Conservation (phyloP, 805 yeast species). For the Wickerhamiella bombiphila region DNA sequence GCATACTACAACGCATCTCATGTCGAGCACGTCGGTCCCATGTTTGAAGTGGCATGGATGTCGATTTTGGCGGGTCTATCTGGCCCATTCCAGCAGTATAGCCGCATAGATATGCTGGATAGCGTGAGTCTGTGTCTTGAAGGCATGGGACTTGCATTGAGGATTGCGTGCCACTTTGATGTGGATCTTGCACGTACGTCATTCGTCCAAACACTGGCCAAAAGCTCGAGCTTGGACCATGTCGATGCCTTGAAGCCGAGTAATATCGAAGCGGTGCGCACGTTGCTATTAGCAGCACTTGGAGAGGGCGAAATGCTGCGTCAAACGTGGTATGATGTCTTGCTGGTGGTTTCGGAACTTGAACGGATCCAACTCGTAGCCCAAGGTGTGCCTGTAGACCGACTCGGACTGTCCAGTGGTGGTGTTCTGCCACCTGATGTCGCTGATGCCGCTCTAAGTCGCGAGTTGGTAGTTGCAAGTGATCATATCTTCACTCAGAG, state of each 20-base stretch:
- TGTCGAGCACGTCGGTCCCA: constrained; percentile 79
- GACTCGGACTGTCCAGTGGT: constrained; percentile 48
- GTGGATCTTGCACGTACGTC: constrained; percentile 76
- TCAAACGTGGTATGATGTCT: constrained; percentile 71
- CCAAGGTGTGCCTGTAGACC: constrained; percentile 69
- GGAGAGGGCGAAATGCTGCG: constrained; percentile 62
- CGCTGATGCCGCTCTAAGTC: constrained; percentile 22
- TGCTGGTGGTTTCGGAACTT: constrained; percentile 73
- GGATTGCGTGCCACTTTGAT: constrained; percentile 71
- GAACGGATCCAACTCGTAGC: constrained; percentile 82
- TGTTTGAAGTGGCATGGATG: constrained; percentile 95
- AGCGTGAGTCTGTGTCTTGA: constrained; percentile 49
- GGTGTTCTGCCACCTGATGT: constrained; percentile 22
- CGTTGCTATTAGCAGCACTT: constrained; percentile 62
- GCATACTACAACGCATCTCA: constrained; percentile 70
- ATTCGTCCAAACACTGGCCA: constrained; percentile 78
- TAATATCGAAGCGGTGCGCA: constrained; percentile 65
- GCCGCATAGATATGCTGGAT: constrained; percentile 46
- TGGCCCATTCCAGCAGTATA: constrained; percentile 81
- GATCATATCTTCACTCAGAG: constrained; percentile 82
- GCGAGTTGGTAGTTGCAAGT: constrained; percentile 35
- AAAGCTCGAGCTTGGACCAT: constrained; percentile 69
- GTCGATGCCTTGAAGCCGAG: constrained; percentile 63
- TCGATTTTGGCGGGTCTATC: constrained; percentile 87
- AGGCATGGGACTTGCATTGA: constrained; percentile 70